phyloP scores from a whole-genome alignment of 2,329 filamentous ascomycete species.

The Penicillium sp. region DNA sequence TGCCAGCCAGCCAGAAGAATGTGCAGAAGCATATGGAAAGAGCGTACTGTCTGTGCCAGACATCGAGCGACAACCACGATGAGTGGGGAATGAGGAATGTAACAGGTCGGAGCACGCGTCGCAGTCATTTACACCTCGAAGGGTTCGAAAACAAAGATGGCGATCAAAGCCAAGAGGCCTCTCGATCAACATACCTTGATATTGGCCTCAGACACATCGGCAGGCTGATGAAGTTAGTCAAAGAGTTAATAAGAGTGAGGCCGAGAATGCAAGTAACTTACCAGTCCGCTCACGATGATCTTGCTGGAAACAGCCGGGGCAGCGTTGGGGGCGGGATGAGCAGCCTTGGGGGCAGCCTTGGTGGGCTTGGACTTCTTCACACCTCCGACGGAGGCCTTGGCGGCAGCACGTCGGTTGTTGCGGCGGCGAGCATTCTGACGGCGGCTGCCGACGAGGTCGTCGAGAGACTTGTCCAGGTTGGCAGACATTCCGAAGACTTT shows the following conservation, averaged over 20 bases:
- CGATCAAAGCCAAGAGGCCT: slow-evolving; percentile 73
- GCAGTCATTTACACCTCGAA: slow-evolving; percentile 39
- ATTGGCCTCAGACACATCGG: slow-evolving; percentile 93
- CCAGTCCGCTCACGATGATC: slow-evolving; percentile 97
- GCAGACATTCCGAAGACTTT: slow-evolving; percentile 67
- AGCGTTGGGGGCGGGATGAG: slow-evolving; percentile 59
- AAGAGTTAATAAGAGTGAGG: slow-evolving; percentile 11
- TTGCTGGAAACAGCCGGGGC: slow-evolving; percentile 74
- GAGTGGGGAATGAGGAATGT: slow-evolving; percentile 21
- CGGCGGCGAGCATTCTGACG: slow-evolving; percentile 43
- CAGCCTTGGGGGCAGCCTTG: slow-evolving; percentile 49
- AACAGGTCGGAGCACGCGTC: slow-evolving; percentile 30
- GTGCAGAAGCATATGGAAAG: slow-evolving; percentile 34
- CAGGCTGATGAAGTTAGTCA: slow-evolving; percentile 67
- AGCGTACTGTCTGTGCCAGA: slow-evolving; percentile 35
- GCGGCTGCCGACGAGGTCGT: slow-evolving; percentile 88
- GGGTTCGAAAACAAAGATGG: slow-evolving; percentile 51
- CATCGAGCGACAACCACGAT: slow-evolving; percentile 26
- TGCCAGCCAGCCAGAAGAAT: slow-evolving; percentile 25
- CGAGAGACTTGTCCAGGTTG: slow-evolving; percentile 95
- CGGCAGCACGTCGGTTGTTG: slow-evolving; percentile 45
- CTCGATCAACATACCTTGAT: slow-evolving; percentile 99
- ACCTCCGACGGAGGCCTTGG: slow-evolving; percentile 70
- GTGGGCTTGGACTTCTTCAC: slow-evolving; percentile 70
- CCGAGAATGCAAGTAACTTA: slow-evolving; percentile 53